Conservation (phyloP, 2,329 filamentous ascomycete species). For the Decorospora gaudefroyi region DNA sequence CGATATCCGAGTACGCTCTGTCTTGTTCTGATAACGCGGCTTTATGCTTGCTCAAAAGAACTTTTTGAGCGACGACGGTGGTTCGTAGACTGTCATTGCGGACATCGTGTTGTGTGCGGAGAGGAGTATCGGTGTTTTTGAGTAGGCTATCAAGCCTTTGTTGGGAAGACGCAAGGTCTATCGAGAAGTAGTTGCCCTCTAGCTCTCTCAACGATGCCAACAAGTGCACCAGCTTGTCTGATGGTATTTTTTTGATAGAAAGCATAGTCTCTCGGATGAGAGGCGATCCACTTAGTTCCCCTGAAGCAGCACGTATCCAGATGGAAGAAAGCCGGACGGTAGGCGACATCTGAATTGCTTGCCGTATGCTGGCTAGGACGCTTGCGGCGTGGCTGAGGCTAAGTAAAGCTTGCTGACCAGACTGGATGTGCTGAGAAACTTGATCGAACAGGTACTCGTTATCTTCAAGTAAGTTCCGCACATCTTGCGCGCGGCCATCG, state of each 20-base stretch:
- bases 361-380: constrained; percentile 46
- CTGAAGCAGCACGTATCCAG: constrained; percentile 65
- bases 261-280: constrained; percentile 60
- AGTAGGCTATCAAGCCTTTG: constrained; percentile 45
- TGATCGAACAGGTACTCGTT: constrained; percentile 60
- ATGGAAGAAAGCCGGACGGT: constrained; percentile 52
- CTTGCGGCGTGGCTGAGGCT: constrained; percentile 48
- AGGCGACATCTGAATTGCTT: constrained; percentile 44
- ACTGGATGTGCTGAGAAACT: constrained; percentile 43
- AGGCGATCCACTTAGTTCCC: constrained; percentile 59
- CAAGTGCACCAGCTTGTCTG: constrained; percentile 57
- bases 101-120: constrained; percentile 76
- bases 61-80: constrained; percentile 79
- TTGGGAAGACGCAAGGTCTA: constrained; percentile 28
- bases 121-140: constrained; percentile 42
- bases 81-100: constrained; percentile 72
- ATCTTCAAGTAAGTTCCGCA: constrained; percentile 63
- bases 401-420: constrained; percentile 49
- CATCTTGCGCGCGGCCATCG: constrained; percentile 45
- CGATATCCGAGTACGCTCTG: constrained; percentile 68
- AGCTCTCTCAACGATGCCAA: constrained; percentile 43
- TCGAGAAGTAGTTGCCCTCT: constrained; percentile 22
- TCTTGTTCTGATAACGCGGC: constrained; percentile 72
- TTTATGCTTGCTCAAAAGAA: constrained; percentile 76
- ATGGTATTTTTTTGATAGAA: constrained; percentile 63